A percentile compares a stretch with the other conserved stretches of the same genome.
phyloP scores from a whole-genome alignment of 495 filamentous ascomycete species.

The Lasiosphaeria ovina region DNA sequence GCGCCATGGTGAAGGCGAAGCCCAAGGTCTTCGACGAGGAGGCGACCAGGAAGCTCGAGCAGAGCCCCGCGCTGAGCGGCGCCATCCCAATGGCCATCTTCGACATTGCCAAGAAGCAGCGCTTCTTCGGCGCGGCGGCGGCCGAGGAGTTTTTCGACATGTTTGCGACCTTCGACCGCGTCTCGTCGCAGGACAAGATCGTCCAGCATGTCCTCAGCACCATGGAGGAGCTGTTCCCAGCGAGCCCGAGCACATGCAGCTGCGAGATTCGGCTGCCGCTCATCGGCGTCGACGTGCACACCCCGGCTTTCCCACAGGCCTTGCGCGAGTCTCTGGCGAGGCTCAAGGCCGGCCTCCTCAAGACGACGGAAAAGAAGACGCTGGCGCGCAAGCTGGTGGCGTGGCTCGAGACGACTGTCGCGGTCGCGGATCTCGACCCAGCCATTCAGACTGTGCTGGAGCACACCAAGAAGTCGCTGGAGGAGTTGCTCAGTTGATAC shows the following conservation, averaged over 20 bases:
- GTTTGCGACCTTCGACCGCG: slow-evolving; percentile 62
- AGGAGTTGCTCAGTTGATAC: slow-evolving; percentile 24
- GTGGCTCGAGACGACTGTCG: slow-evolving; percentile 60
- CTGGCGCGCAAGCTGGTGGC: slow-evolving; percentile 55
- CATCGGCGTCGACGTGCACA: slow-evolving; percentile 59
- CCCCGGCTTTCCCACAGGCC: slow-evolving; percentile 69
- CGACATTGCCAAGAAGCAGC: slow-evolving; percentile 78
- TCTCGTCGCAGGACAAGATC: slow-evolving; percentile 66
- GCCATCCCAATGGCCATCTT: slow-evolving; percentile 93
- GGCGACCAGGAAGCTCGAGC: slow-evolving; percentile 57
- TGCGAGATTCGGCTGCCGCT: slow-evolving; percentile 71
- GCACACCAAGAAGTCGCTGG: slow-evolving; percentile 47
- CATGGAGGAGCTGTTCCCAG: slow-evolving; percentile 58
- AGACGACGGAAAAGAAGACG: slow-evolving; percentile 38
- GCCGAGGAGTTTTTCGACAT: slow-evolving; percentile 78
- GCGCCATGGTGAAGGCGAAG: slow-evolving; percentile 23
- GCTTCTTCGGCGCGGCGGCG: slow-evolving; percentile 59
- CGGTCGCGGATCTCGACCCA: slow-evolving; percentile 58
- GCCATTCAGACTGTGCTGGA: slow-evolving; percentile 64
- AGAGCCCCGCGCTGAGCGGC: slow-evolving; percentile 80
- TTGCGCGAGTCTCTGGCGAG: slow-evolving; percentile 62
- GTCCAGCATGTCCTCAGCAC: slow-evolving; percentile 69
- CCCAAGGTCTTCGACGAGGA: slow-evolving; percentile 55
- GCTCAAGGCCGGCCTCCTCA: slow-evolving; percentile 48
- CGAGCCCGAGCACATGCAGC: slow-evolving; percentile 57